Conservation (phyloP, 129 eudicot species). For the Tanacetum coccineum region DNA sequence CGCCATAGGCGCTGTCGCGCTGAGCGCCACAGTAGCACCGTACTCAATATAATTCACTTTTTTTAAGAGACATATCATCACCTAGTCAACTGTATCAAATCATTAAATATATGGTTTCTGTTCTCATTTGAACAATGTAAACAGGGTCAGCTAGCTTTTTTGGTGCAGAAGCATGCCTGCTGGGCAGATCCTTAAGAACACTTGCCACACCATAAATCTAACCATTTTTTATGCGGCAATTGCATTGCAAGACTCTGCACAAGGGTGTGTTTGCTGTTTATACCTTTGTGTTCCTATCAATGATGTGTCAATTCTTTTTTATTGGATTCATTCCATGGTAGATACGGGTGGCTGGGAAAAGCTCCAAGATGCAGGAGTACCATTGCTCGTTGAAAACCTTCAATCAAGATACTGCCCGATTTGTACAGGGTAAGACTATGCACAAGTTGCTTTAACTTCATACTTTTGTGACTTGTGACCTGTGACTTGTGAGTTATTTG, state of each 20-base stretch:
- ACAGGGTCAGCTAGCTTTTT: constrained; percentile 4
- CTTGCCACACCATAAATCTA: neutral
- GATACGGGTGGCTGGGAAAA: neutral
- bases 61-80: too few species aligned
- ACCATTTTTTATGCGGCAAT: neutral
- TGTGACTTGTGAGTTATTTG: too few species aligned
- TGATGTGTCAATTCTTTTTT: neutral
- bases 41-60: too few species aligned
- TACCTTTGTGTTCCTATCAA: neutral
- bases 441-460: too few species aligned
- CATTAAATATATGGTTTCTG: neutral
- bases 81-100: too few species aligned
- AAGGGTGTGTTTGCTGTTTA: neutral
- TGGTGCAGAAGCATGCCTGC: too few species aligned
- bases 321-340: neutral
- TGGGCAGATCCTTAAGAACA: neutral
- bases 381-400: neutral
- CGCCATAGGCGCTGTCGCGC: constrained; percentile 84
- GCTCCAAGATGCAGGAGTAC: neutral
- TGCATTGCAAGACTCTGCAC: constrained; percentile 4
- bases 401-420: neutral
- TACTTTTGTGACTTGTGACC: too few species aligned
- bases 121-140: neutral
- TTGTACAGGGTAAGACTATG: too few species aligned
- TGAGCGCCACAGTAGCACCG: constrained; percentile 85